phyloP scores from a whole-genome alignment of 2,329 filamentous ascomycete genomes.

The Calonectria henricotiae region DNA sequence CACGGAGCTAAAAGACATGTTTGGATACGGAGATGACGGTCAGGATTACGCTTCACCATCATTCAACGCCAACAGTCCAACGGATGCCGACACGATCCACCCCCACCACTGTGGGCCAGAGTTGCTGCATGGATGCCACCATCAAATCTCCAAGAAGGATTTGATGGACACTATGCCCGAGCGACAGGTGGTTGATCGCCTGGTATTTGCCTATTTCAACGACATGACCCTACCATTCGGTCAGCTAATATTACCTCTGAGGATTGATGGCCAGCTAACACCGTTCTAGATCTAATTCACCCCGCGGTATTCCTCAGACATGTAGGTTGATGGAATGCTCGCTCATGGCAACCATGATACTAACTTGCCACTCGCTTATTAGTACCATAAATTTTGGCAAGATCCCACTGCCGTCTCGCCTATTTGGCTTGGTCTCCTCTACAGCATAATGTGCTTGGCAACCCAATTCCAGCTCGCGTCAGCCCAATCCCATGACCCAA shows the following conservation, averaged over 20 bases:
- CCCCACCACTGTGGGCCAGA: background rate
- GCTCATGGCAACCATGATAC: background rate
- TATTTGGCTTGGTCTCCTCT: conserved; percentile 17
- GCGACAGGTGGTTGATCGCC: conserved; percentile 6
- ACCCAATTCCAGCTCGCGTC: conserved; percentile 15
- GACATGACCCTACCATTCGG: conserved; percentile 8
- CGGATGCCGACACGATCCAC: background rate
- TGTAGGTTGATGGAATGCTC: background rate
- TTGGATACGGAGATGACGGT: background rate
- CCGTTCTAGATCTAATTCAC: background rate
- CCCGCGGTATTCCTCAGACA: background rate
- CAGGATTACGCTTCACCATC: background rate
- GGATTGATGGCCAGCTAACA: background rate
- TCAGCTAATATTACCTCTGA: background rate
- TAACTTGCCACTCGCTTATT: background rate
- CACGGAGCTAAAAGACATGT: conserved; percentile 4
- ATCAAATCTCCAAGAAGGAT: conserved; percentile 4
- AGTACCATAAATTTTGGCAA: conserved; percentile 18
- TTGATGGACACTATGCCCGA: background rate
- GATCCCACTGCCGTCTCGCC: background rate
- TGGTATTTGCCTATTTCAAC: conserved; percentile 2
- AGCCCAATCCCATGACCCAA: background rate
- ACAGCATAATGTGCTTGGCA: conserved; percentile 9
- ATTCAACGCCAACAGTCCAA: background rate
- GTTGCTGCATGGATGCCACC: conserved; percentile 2